Conservation (phyloP, 129 eudicot genomes). For the Daucus carota region DH1_v3.0 NC_030386.2:3651001-3651500, state of each 20-base stretch:
- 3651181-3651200: not conserved
- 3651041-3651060: not conserved
- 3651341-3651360: slow-evolving; percentile 14
- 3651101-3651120: not conserved
- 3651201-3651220: not conserved
- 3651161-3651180: not conserved
- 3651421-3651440: slow-evolving; percentile 14
- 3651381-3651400: slow-evolving; percentile 8
- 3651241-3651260: slow-evolving; percentile 4
- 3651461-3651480: slow-evolving; percentile 7
- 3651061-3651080: not conserved
- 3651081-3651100: not conserved
- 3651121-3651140: not conserved
- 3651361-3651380: not conserved
- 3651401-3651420: slow-evolving; percentile 14
- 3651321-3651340: slow-evolving; percentile 17
- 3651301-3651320: not conserved
- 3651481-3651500: slow-evolving; percentile 11
- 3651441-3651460: slow-evolving; percentile 18
- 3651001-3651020: slow-evolving; percentile 30
- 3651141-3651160: not conserved
- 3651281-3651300: slow-evolving; percentile 9
- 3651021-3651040: slow-evolving; percentile 15
- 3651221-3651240: not conserved
- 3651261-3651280: slow-evolving; percentile 4